Base-by-base conservation (phyloP, 257 asterid genomes). In the Solanum chmielewskii region DNA sequence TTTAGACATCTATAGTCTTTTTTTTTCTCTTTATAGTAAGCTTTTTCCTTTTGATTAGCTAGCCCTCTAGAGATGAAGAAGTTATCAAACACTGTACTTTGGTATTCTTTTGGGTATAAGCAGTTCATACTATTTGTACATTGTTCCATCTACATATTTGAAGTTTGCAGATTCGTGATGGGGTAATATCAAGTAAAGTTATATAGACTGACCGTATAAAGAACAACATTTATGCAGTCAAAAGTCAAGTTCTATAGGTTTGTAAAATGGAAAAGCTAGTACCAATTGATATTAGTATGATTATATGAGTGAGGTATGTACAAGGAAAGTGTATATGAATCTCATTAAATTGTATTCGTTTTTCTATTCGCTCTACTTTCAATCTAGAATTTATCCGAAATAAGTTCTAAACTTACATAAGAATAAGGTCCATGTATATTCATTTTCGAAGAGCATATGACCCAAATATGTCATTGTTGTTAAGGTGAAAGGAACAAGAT, bases 61-160 rank as follows among this genome's bases (percentile, higher is more conserved):
- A 44, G 84, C 64, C 64, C 84, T 45, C 39, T 44, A 49, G 69
- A 23, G 69, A 49, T 81, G 69, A 81, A 81, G 12, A 78, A 78
- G 84, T 45, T 31, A 78, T 78, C 66, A 3, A 29, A 52, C 25
- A 49, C 45, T 80, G 44, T 29, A 16, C 85, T 83, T 78, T 87
- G 45, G 85, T 88, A 84, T 52, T 74, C 45, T 86, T 85, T 90
- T 83, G 88, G 88, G 84, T 89, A 91, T 91, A 86, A 89, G 82
- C 90, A 56, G 87, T 80, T 88, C 41, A 69, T 84, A 69, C 20
- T 82, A 86, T 88, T 71, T 81, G 69, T 81, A 81, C 85, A 29
- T 81, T 45, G 7, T 80, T 6, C 27, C 68, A 80, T 80, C 44
- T 49, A 11, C 62, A 62, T 45, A 44, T 60, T 70, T 69, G 56